These are phyloP conservation scores for Colletotrichum camelliae DNA, from an alignment of 2,329 filamentous ascomycete genomes.

Conservation along the genomic window DNA sequence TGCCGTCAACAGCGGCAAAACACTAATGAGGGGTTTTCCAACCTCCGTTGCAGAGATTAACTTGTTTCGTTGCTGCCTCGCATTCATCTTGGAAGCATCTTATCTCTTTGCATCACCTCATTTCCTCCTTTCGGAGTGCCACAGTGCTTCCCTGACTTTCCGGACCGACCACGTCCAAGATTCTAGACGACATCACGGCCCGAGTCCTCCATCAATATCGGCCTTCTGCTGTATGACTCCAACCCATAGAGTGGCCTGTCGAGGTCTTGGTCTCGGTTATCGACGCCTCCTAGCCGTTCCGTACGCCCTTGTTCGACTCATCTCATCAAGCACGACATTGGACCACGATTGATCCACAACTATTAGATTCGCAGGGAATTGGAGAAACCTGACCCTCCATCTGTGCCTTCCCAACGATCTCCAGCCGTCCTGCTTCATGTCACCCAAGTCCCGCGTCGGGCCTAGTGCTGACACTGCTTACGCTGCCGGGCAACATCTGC, in stretches of 20 bases:
- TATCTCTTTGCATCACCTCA: background rate
- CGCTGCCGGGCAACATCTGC: slow-evolving; percentile 8
- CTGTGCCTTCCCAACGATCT: background rate
- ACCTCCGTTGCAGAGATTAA: background rate
- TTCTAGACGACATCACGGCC: background rate
- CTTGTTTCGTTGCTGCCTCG: background rate
- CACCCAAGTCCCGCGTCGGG: slow-evolving; percentile 4
- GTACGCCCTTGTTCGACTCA: background rate
- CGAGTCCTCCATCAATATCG: background rate
- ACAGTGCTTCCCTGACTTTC: background rate
- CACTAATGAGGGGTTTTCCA: background rate
- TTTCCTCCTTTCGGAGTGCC: background rate
- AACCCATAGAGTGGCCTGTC: background rate
- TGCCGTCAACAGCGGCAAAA: background rate
- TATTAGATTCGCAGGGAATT: background rate
- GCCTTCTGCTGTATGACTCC: background rate
- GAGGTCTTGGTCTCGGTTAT: background rate
- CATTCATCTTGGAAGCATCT: background rate
- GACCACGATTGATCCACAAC: background rate
- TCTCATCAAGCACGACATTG: background rate
- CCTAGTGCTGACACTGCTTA: slow-evolving; percentile 19
- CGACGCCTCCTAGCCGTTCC: background rate
- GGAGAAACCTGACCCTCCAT: background rate
- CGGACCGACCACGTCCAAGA: background rate
- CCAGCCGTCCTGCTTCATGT: background rate